Conservation (phyloP, 2,329 filamentous ascomycete species). For the Phoma sp. region DNA sequence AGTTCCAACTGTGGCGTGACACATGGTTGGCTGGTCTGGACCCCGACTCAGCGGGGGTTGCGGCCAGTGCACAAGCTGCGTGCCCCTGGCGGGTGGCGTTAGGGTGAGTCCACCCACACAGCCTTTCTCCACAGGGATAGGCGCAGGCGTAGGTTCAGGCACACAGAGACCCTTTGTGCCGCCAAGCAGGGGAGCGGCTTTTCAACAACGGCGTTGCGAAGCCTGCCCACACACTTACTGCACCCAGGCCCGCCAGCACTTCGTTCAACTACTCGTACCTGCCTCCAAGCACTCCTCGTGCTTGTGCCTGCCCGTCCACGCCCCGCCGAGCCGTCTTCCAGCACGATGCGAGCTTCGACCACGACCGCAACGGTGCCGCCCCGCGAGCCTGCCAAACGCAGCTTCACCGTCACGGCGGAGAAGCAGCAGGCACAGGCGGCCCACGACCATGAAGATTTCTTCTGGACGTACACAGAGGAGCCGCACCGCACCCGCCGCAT, state of each 20-base stretch:
- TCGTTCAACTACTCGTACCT: not conserved
- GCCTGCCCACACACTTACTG: not conserved
- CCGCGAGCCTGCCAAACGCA: slow-evolving; percentile 29
- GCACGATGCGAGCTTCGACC: slow-evolving; percentile 46
- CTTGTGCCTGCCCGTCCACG: too few relatives aligned
- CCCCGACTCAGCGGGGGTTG: not conserved
- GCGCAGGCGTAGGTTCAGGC: too few relatives aligned
- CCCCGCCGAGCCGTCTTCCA: not conserved
- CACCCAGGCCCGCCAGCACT: not conserved
- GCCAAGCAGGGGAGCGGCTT: slow-evolving; percentile 8
- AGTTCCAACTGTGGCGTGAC: too few relatives aligned
- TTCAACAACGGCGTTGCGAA: slow-evolving; percentile 2
- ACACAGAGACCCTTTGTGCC: not conserved
- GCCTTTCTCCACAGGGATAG: slow-evolving; percentile 10
- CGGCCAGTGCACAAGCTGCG: not conserved
- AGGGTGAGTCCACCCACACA: slow-evolving; percentile 8
- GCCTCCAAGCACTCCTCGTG: too few relatives aligned
- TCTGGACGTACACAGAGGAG: slow-evolving; percentile 99
- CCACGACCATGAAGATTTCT: slow-evolving; percentile 69
- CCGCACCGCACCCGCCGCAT: slow-evolving; percentile 88
- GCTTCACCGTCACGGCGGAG: slow-evolving; percentile 31
- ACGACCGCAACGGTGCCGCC: slow-evolving; percentile 41
- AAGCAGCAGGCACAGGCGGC: slow-evolving; percentile 19
- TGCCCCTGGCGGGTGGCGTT: slow-evolving; percentile 17
- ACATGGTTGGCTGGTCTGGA: not conserved